Base-by-base conservation (phyloP, 176 grass and related monocot species). In the Oryza officinalis region DNA sequence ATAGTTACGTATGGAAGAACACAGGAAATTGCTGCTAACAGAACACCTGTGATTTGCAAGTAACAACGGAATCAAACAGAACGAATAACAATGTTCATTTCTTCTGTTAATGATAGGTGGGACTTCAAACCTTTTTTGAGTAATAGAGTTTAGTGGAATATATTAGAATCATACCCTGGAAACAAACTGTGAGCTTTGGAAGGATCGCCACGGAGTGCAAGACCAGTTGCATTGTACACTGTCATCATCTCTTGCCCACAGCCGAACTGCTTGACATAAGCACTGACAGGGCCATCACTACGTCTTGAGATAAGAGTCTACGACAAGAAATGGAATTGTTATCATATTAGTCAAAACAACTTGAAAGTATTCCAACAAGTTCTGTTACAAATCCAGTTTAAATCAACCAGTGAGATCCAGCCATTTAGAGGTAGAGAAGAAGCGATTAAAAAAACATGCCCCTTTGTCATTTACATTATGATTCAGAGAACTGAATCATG, bases 131-230 rank as follows among this genome's bases (percentile, higher is more conserved):
- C 15, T 6, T 18, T 50, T 54, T 54, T 54, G 15, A 57, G 18
- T 22, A 22, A 18, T 20, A 8, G 5, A 22, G 52, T 57, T 5
- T 78, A 22, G 49, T 31, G 74, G 13, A 80, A 71, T 22, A 81
- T 50, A 74, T 44, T 54, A 37, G 4, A n/a, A 57, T 15, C 69
- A 88, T 93, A 98, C 96, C 89, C 93, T 73, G 93, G 89, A 89
- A 98, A 98, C 93, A 83, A 98, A 82, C 93, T 98, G 86, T 95
- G 77, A 79, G 83, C 86, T 86, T 90, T 87, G 46, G 77, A 86
- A 63, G 92, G 89, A 27, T 9, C 3, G 32, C 93, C 91, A 25
- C 5, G 18, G 79, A 92, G 73, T 68, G 37, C 82, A 80, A 98
- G 85, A 47, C 96, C 89, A 30, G 45, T 92, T 45, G 83, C 85